A percentile compares a stretch with the other conserved stretches of the same genome.
Evolutionary conservation across 2,329 filamentous ascomycete species (phyloP).

Genomic region (Trichoderma harzianum): DNA sequence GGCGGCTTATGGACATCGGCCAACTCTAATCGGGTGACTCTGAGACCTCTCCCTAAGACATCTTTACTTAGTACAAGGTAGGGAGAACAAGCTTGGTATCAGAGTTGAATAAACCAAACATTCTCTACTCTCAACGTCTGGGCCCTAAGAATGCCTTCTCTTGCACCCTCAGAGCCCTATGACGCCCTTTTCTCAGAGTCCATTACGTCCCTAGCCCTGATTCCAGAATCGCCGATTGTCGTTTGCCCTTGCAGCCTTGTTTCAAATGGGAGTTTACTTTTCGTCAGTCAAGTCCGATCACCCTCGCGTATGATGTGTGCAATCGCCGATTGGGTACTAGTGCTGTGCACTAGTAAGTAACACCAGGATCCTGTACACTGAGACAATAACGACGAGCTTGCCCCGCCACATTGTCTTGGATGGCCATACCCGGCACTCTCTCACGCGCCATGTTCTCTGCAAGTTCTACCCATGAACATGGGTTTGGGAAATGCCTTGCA

Average conservation of each 20-base stretch:
- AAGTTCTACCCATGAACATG: not conserved
- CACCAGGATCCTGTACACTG: not conserved
- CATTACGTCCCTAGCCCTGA: not conserved
- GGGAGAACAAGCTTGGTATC: not conserved
- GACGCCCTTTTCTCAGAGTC: not conserved
- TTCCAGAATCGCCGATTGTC: not conserved
- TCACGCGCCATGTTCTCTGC: not conserved
- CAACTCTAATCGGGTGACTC: not conserved
- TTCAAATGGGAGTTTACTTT: not conserved
- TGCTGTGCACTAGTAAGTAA: not conserved
- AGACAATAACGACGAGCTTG: not conserved
- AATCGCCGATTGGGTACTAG: not conserved
- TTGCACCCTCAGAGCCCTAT: not conserved
- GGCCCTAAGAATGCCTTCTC: not conserved
- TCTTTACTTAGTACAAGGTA: not conserved
- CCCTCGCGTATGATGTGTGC: not conserved
- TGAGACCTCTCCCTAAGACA: not conserved
- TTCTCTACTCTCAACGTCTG: not conserved
- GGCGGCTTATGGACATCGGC: not conserved
- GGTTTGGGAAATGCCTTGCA: not conserved
- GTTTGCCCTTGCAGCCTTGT: not conserved
- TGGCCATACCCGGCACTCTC: too few relatives aligned
- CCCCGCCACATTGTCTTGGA: not conserved
- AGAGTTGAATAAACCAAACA: not conserved
- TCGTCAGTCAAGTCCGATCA: not conserved